Evolutionary conservation across 169 alveolate species (phyloP).

Genomic region (Pseudocohnilembus persalinus): DNA sequence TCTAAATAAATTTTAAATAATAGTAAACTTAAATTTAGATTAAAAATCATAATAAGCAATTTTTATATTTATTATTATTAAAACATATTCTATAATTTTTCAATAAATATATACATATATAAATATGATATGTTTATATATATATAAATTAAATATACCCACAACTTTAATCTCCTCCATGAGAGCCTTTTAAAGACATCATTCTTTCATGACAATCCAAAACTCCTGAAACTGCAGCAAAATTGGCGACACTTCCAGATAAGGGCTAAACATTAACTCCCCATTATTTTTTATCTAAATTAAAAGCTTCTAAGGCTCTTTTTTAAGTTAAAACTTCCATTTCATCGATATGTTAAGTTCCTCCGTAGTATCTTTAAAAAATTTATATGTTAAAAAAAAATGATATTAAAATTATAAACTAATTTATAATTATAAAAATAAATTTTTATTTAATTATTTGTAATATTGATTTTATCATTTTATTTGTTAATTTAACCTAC

Average conservation of each 20-base stretch:
- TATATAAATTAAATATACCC: constrained; percentile 37
- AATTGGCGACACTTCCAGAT: constrained; percentile 65
- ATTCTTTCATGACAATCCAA: constrained; percentile 53
- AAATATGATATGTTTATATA: constrained; percentile 12
- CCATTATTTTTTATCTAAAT: constrained; percentile 52
- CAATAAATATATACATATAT: too few species aligned
- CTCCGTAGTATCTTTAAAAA: constrained; percentile 24
- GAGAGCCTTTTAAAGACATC: constrained; percentile 51
- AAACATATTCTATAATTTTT: too few species aligned
- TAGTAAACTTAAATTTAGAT: too few species aligned
- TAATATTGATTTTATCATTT: too few species aligned
- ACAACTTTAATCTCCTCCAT: constrained; percentile 70
- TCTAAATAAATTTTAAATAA: too few species aligned
- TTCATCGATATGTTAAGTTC: constrained; percentile 47
- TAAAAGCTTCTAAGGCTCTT: constrained; percentile 56
- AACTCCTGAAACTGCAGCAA: constrained; percentile 55
- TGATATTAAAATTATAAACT: too few species aligned
- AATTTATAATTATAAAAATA: too few species aligned
- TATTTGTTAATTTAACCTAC: too few species aligned
- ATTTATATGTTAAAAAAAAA: neutral
- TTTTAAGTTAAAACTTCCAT: constrained; percentile 53
- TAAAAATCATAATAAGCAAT: too few species aligned
- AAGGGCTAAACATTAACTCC: constrained; percentile 60
- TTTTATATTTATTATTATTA: too few species aligned
- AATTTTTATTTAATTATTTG: too few species aligned